Evolutionary conservation across 2,329 filamentous ascomycete species (phyloP), one percentile per base, ranked within the genome.

Genomic region (Biscogniauxia sp.): DNA sequence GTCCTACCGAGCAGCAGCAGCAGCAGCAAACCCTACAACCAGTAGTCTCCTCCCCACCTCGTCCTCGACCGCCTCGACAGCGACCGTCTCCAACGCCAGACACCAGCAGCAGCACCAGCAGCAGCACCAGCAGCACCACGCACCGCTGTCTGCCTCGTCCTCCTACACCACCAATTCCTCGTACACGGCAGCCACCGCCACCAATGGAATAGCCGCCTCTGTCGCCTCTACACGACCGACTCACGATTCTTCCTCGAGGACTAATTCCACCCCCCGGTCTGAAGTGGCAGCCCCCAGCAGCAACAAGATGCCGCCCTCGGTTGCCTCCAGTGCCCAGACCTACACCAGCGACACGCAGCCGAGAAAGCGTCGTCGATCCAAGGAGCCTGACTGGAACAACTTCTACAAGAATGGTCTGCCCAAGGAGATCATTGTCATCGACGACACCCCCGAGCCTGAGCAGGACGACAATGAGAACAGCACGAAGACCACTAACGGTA

Each of bases 391-490:
- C 76, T 95, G 91, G 91, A 81, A 84, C 60, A 86, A 84, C 65
- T 95, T 93, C 72, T 94, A 93, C 75, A 89, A 89, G 73, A 93
- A 94, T 74, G 91, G 91, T 3, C 78, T 93, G 25, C 91, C 91
- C 23, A 89, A 92, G 73, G 91, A 95, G 78, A 87, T 95, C 72
- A 94, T 95, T 71, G 87, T 94, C 69, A 95, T 95, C 70, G 87
- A 90, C 66, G 82, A 93, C 74, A 87, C 86, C 4, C 89, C 89
- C 56, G 82, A 84, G 60, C 82, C 83, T 59, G 81, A 84, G n/a
- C 23, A 23, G 23, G 23, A 23, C 5, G 5, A 23, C 5, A 23
- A 23, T 23, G 66, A 73, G 55, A 74, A 75, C 19, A 32, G 28
- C 11, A 32, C 11, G 2, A 32, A 8, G 7, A 32, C 28, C 9